A percentile compares a stretch with the other conserved stretches of the same genome.
Conservation (phyloP, 2,329 filamentous ascomycete genomes). For the Xylariaceae sp. region DNA sequence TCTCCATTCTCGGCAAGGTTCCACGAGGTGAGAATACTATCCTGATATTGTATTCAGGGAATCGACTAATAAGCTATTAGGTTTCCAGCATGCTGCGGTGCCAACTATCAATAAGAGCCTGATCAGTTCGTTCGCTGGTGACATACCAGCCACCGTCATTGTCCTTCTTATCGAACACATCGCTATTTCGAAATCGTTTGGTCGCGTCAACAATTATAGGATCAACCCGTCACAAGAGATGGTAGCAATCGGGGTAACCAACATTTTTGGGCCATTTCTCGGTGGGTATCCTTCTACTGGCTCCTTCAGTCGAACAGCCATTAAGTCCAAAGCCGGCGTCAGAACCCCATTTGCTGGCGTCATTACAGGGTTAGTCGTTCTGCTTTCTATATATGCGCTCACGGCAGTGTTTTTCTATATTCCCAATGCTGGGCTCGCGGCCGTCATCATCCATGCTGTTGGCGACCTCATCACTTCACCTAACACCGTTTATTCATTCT, state of each 20-base stretch:
- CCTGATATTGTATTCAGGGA: slow-evolving; percentile 7
- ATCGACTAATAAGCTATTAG: slow-evolving; percentile 37
- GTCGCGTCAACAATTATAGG: slow-evolving; percentile 89
- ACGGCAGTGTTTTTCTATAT: slow-evolving; percentile 93
- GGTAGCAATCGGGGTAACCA: slow-evolving; percentile 87
- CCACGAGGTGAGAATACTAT: slow-evolving; percentile 58
- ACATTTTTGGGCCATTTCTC: slow-evolving; percentile 85
- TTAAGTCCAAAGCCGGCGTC: slow-evolving; percentile 95
- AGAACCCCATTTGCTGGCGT: slow-evolving; percentile 86
- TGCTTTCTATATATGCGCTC: slow-evolving; percentile 85
- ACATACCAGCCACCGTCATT: slow-evolving; percentile 83
- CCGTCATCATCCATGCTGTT: slow-evolving; percentile 93
- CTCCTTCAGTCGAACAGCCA: slow-evolving; percentile 92
- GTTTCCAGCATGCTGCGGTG: slow-evolving; percentile 74
- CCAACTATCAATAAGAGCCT: slow-evolving; percentile 65
- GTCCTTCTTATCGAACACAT: slow-evolving; percentile 97
- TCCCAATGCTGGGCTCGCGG: slow-evolving; percentile 72
- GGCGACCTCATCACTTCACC: slow-evolving; percentile 88
- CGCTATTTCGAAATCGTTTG: slow-evolving; percentile 94
- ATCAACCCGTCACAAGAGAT: slow-evolving; percentile 96
- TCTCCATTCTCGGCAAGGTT: slow-evolving; percentile 71
- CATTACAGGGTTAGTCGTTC: slow-evolving; percentile 78
- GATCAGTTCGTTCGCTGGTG: slow-evolving; percentile 61
- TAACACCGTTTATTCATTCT: slow-evolving; percentile 91
- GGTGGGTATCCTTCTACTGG: slow-evolving; percentile 90